Evolutionary conservation across 106 monocot species (phyloP).

Genomic region (Vanilla planifolia): DNA sequence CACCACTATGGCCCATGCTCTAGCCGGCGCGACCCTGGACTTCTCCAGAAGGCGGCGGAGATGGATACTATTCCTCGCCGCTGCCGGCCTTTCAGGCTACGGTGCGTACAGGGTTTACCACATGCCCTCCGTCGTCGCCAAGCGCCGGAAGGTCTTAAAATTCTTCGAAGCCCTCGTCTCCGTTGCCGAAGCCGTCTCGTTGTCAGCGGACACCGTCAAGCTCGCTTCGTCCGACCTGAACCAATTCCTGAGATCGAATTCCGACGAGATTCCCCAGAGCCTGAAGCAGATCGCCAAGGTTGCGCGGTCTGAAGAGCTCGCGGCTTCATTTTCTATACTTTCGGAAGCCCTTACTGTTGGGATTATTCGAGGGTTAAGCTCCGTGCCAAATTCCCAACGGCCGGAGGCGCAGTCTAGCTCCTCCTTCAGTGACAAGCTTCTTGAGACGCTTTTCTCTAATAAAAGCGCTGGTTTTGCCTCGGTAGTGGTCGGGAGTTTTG

Average conservation of each 20-base stretch:
- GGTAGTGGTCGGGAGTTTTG: constrained; percentile 50
- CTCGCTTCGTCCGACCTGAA: constrained; percentile 57
- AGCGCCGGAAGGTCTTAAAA: constrained; percentile 18
- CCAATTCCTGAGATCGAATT: constrained; percentile 59
- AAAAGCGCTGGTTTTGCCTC: constrained; percentile 56
- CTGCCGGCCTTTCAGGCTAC: constrained; percentile 34
- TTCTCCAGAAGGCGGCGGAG: constrained; percentile 35
- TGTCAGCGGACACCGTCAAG: constrained; percentile 36
- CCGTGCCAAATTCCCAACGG: background rate
- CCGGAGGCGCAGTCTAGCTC: constrained; percentile 7
- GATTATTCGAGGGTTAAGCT: constrained; percentile 23
- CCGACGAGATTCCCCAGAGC: constrained; percentile 52
- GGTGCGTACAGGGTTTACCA: constrained; percentile 59
- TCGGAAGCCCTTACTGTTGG: constrained; percentile 62
- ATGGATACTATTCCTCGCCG: constrained; percentile 37
- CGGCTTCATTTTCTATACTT: constrained; percentile 34
- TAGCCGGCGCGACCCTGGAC: background rate
- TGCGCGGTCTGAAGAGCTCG: constrained; percentile 43
- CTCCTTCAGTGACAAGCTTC: constrained; percentile 38
- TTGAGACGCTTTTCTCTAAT: constrained; percentile 47
- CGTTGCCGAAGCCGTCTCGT: constrained; percentile 33
- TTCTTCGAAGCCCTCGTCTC: constrained; percentile 29
- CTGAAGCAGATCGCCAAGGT: constrained; percentile 60
- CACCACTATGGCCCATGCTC: constrained; percentile 8
- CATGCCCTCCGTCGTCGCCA: constrained; percentile 37